These are phyloP conservation scores for Nothophaeocryptopus gaeumannii DNA, from an alignment of 2,329 filamentous ascomycete genomes.

Conservation along the genomic window DNA sequence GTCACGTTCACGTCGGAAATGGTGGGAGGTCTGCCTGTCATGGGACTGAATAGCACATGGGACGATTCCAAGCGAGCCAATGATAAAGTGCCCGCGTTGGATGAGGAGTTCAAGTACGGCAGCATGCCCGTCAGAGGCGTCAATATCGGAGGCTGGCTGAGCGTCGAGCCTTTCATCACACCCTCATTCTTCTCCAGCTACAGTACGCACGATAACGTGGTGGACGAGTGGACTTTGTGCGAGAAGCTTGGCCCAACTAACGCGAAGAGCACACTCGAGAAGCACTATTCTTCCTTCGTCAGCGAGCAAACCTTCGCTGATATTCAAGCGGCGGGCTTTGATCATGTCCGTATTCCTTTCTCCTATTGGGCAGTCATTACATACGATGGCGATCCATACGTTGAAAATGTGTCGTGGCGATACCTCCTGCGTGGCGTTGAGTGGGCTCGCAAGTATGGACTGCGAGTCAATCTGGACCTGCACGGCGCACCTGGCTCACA, in stretches of 20 bases:
- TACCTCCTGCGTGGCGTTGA: conserved; percentile 92
- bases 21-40: conserved; percentile 82
- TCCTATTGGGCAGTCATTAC: conserved; percentile 91
- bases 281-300: conserved; percentile 88
- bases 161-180: conserved; percentile 90
- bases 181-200: conserved; percentile 81
- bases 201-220: conserved; percentile 58
- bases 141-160: conserved; percentile 91
- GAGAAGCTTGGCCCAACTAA: conserved; percentile 64
- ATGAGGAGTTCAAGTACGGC: conserved; percentile 75
- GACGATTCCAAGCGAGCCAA: conserved; percentile 80
- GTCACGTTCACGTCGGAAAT: conserved; percentile 84
- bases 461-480: conserved; percentile 88
- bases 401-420: conserved; percentile 83
- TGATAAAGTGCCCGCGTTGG: conserved; percentile 71
- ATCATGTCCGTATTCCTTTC: conserved; percentile 94
- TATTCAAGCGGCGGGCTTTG: conserved; percentile 82
- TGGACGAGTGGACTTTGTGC: conserved; percentile 86
- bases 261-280: conserved; percentile 68
- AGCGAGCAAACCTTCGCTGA: conserved; percentile 79
- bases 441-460: conserved; percentile 85
- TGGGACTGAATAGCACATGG: conserved; percentile 83
- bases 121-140: conserved; percentile 80
- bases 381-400: conserved; percentile 82
- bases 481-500: conserved; percentile 91